A percentile compares a stretch with the other conserved stretches of the same genome.
phyloP scores from a whole-genome alignment of 2,329 filamentous ascomycete genomes.

The Elsinoe australis region DNA sequence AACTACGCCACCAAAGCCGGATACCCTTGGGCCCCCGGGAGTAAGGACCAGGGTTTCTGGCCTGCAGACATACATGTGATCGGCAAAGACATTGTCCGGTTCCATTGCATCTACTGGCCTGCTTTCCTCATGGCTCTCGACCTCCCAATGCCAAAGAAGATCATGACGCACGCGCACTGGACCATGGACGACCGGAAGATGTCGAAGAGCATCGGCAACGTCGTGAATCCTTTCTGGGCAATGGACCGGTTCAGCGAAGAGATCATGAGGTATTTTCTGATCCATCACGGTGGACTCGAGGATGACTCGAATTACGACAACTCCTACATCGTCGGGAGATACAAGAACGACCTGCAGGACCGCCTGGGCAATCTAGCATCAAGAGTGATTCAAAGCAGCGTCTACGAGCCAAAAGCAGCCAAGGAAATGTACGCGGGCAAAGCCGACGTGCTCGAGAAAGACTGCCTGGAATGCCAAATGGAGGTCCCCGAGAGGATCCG shows the following conservation, averaged over 20 bases:
- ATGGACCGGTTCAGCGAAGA: constrained; percentile 84
- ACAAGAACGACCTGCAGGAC: constrained; percentile 69
- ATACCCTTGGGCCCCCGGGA: constrained; percentile 68
- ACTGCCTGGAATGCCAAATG: constrained; percentile 10
- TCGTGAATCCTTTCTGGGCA: constrained; percentile 88
- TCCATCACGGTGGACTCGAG: constrained; percentile 66
- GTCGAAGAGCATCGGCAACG: constrained; percentile 92
- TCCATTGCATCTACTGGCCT: constrained; percentile 98
- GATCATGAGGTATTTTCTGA: constrained; percentile 80
- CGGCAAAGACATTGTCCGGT: constrained; percentile 92
- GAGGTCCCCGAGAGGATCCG: neutral
- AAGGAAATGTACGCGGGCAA: constrained; percentile 4
- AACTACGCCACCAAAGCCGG: constrained; percentile 88
- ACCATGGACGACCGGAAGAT: constrained; percentile 87
- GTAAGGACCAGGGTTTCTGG: constrained; percentile 62
- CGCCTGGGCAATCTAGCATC: constrained; percentile 74
- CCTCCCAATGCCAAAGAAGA: constrained; percentile 66
- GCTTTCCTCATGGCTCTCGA: constrained; percentile 85
- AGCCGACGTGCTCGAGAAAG: neutral
- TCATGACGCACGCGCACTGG: constrained; percentile 92
- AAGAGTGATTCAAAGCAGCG: constrained; percentile 58
- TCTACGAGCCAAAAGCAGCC: neutral
- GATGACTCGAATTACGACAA: constrained; percentile 85
- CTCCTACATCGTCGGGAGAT: constrained; percentile 61
- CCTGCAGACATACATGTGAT: constrained; percentile 87